Conservation (phyloP, 2,329 filamentous ascomycete species). For the Fonsecaea nubica region DNA sequence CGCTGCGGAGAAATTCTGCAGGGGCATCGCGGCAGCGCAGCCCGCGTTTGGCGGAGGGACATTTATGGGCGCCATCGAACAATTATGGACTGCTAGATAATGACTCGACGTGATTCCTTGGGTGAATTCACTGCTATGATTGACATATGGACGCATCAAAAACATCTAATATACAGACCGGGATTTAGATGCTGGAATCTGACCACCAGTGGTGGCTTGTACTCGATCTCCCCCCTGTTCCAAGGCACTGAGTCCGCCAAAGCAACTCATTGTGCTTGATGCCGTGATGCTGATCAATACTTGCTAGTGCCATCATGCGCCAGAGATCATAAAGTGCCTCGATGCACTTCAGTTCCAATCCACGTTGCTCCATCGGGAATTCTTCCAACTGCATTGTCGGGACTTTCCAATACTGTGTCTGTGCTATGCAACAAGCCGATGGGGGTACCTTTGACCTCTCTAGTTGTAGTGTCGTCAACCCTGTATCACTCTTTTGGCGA, state of each 20-base stretch:
- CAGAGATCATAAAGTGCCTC: too few relatives aligned
- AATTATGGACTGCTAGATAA: not conserved
- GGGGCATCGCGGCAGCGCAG: not conserved
- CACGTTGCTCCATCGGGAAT: not conserved
- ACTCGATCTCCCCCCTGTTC: not conserved
- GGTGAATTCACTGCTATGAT: not conserved
- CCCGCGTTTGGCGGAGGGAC: not conserved
- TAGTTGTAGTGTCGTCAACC: not conserved
- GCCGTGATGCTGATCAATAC: not conserved
- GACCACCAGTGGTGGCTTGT: not conserved
- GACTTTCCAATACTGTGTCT: not conserved
- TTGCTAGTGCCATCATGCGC: not conserved
- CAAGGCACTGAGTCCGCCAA: not conserved
- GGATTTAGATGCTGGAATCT: not conserved
- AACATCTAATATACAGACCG: not conserved
- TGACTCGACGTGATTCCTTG: not conserved
- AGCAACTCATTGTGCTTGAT: not conserved
- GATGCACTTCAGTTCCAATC: not conserved
- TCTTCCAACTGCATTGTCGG: not conserved
- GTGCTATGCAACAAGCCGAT: not conserved
- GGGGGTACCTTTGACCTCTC: not conserved
- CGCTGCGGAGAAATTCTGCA: not conserved
- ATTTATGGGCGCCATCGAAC: not conserved
- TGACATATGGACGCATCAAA: not conserved
- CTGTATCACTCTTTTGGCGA: not conserved